These are phyloP conservation scores for Ustilago crameri DNA, from an alignment of 1,284 basidiomycete genomes.

Conservation along the genomic window DNA sequence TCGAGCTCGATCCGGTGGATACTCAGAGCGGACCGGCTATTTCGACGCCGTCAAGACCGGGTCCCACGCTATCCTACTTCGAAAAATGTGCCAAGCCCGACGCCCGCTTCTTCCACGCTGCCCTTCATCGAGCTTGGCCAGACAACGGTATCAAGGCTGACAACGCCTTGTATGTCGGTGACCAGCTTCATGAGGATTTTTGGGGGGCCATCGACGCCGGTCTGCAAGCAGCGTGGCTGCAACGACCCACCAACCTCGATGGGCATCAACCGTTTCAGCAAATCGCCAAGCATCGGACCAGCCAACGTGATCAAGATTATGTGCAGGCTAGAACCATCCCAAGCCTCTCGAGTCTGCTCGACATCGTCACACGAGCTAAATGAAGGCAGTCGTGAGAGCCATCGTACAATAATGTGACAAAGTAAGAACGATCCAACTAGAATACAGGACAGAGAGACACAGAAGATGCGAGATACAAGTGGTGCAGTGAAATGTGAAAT, in stretches of 20 bases:
- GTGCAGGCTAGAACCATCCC: conserved; percentile 19
- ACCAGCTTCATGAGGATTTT: conserved; percentile 55
- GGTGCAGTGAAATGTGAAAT: no score
- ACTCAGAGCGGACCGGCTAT: neutral
- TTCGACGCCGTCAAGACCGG: neutral
- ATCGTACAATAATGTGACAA: neutral
- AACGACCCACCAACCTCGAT: conserved; percentile 15
- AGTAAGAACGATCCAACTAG: neutral
- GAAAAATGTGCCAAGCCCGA: conserved; percentile 48
- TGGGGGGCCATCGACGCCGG: conserved; percentile 47
- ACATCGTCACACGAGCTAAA: conserved; percentile 14
- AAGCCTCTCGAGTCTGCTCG: conserved; percentile 16
- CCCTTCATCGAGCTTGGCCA: conserved; percentile 20
- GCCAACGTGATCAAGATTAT: conserved; percentile 3
- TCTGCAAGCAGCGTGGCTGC: conserved; percentile 48
- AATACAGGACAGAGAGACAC: conserved; percentile 8
- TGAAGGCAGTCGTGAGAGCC: neutral
- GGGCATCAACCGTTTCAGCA: conserved; percentile 39
- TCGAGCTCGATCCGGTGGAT: conserved; percentile 27
- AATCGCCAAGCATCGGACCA: conserved; percentile 1
- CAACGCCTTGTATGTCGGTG: conserved; percentile 51
- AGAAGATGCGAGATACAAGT: neutral
- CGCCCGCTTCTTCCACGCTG: conserved; percentile 41
- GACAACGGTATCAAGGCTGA: neutral
- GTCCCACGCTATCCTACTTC: conserved; percentile 47